Conservation (phyloP, 2,329 filamentous ascomycete species). For the Magnaporthiopsis rhizophila region DNA sequence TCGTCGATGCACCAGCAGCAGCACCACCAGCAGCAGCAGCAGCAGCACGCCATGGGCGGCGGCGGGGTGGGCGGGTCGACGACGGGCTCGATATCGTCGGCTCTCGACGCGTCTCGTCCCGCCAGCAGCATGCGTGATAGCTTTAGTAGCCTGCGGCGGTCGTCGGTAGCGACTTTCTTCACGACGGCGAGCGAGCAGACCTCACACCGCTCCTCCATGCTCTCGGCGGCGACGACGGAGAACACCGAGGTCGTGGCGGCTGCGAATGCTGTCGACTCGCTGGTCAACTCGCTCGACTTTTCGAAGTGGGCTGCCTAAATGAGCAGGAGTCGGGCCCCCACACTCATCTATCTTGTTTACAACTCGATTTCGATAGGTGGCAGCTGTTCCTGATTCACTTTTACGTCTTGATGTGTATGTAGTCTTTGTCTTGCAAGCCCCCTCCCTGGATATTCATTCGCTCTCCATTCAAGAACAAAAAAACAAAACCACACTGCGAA, state of each 20-base stretch:
- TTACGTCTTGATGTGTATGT: neutral
- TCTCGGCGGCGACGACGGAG: slow-evolving; percentile 45
- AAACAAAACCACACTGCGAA: too few relatives aligned
- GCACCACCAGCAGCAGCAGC: too few relatives aligned
- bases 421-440: neutral
- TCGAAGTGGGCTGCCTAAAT: slow-evolving; percentile 35
- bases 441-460: neutral
- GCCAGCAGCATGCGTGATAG: slow-evolving; percentile 50
- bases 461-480: too few relatives aligned
- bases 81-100: slow-evolving; percentile 7
- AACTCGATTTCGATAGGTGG: neutral
- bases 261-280: slow-evolving; percentile 21
- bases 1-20: slow-evolving; percentile 1
- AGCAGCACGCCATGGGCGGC: neutral
- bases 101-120: slow-evolving; percentile 29
- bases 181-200: slow-evolving; percentile 46
- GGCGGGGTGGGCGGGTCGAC: slow-evolving; percentile 7
- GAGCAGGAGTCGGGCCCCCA: neutral
- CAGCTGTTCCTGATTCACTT: neutral
- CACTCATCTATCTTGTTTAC: neutral
- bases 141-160: slow-evolving; percentile 50
- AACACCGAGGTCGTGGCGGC: slow-evolving; percentile 40
- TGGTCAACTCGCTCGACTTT: slow-evolving; percentile 41
- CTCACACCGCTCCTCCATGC: slow-evolving; percentile 51
- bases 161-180: slow-evolving; percentile 60